phyloP scores from a whole-genome alignment of 257 asterid species.

The Scutellaria baicalensis region DNA sequence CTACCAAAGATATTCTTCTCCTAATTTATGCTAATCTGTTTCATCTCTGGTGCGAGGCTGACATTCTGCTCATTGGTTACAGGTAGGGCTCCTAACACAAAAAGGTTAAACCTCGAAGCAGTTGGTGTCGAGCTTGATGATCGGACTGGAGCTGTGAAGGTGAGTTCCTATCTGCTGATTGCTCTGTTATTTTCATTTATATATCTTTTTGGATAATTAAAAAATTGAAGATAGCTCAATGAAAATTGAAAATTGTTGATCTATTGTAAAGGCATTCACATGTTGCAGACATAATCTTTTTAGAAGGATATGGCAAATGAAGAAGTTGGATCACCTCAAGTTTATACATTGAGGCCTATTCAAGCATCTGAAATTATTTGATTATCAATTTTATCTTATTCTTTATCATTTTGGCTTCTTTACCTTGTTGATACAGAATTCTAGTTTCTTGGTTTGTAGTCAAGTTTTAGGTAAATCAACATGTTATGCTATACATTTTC shows the following conservation, averaged over 20 bases:
- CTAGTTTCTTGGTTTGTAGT: neutral
- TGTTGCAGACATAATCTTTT: neutral
- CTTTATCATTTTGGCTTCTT: neutral
- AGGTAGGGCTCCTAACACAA: constrained; percentile 93
- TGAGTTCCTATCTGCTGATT: constrained; percentile 19
- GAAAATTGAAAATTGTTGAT: neutral
- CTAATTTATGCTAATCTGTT: neutral
- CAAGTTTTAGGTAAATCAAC: neutral
- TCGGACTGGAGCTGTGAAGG: constrained; percentile 64
- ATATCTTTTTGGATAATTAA: neutral
- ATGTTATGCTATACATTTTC: neutral
- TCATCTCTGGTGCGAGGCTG: neutral
- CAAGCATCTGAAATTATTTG: neutral
- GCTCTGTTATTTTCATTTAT: neutral
- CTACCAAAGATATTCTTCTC: neutral
- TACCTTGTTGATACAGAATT: neutral
- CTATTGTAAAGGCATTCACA: neutral
- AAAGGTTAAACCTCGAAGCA: constrained; percentile 78
- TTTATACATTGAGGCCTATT: neutral
- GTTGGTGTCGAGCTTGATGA: constrained; percentile 77
- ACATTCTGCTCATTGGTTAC: constrained; percentile 20
- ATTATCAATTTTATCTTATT: neutral
- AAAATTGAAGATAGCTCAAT: neutral
- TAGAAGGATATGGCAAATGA: neutral
- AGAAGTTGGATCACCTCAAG: neutral